phyloP scores from a whole-genome alignment of 768 basidiomycete genomes.

The Lactarius pseudohatsudake region DNA sequence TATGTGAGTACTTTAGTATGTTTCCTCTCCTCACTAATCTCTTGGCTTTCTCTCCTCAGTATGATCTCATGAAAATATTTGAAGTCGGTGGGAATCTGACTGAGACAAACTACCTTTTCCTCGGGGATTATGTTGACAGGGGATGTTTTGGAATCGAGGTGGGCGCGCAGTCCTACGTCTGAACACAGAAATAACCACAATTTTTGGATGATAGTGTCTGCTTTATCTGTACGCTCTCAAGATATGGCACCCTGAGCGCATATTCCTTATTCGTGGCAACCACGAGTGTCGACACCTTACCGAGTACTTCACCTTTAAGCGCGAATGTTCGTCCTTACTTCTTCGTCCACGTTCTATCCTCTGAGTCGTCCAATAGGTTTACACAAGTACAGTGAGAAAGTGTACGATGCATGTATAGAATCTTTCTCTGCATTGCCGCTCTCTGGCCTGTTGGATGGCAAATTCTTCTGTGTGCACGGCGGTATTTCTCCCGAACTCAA shows the following conservation, averaged over 20 bases:
- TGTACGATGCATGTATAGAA: slow-evolving; percentile 91
- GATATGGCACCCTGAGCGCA: slow-evolving; percentile 59
- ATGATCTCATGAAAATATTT: slow-evolving; percentile 95
- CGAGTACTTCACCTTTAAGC: slow-evolving; percentile 86
- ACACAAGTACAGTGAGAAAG: slow-evolving; percentile 81
- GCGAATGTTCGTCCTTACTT: slow-evolving; percentile 71
- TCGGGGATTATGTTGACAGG: slow-evolving; percentile 95
- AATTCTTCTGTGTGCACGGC: slow-evolving; percentile 98
- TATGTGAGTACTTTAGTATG: slow-evolving; percentile 52
- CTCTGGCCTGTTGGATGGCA: slow-evolving; percentile 87
- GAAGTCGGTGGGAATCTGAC: slow-evolving; percentile 84
- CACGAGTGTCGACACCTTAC: slow-evolving; percentile 68
- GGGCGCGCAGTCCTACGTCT: slow-evolving; percentile 22
- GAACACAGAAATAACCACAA: too few relatives aligned
- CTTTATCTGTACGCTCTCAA: slow-evolving; percentile 64
- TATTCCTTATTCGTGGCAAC: slow-evolving; percentile 63
- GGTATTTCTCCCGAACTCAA: slow-evolving; percentile 88
- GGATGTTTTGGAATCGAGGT: slow-evolving; percentile 84
- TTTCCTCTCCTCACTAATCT: neutral
- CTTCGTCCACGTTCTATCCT: slow-evolving; percentile 1
- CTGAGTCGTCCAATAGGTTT: slow-evolving; percentile 50
- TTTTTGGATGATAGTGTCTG: slow-evolving; percentile 52
- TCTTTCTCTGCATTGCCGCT: slow-evolving; percentile 91
- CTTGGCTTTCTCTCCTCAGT: slow-evolving; percentile 46
- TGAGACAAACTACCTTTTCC: slow-evolving; percentile 85